Evolutionary conservation across 305 asterid species (phyloP).

Genomic region (Solanum hybrid): DNA sequence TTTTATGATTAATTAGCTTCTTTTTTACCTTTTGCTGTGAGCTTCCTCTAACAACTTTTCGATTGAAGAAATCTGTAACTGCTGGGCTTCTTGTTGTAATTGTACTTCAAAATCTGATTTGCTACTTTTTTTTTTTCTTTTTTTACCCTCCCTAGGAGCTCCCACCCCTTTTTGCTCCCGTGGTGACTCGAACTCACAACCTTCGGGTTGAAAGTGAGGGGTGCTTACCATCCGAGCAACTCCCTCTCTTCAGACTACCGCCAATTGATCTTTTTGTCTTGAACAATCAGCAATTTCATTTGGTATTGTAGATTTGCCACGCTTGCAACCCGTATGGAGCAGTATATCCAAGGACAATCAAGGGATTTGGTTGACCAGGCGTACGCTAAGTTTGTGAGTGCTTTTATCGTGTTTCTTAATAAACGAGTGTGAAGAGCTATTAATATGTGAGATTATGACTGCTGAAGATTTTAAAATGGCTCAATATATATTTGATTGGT

Average conservation of each 20-base stretch:
- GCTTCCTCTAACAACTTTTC: neutral
- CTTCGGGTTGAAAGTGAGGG: too few species aligned
- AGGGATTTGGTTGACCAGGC: conserved; percentile 99
- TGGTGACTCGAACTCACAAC: too few species aligned
- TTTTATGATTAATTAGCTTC: neutral
- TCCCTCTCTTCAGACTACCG: neutral
- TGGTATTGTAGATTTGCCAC: conserved; percentile 62
- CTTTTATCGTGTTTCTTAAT: neutral
- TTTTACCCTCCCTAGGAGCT: too few species aligned
- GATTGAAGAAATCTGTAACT: neutral
- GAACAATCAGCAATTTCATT: neutral
- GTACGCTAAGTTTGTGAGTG: conserved; percentile 78
- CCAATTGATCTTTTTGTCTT: neutral
- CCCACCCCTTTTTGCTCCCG: too few species aligned
- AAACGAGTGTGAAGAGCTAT: neutral
- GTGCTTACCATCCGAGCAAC: too few species aligned
- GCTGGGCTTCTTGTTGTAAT: neutral
- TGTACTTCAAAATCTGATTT: neutral
- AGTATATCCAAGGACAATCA: conserved; percentile 97
- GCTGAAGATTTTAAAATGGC: neutral
- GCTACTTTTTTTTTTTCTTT: neutral
- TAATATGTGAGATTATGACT: neutral
- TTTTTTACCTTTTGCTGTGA: neutral
- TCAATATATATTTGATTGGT: neutral
- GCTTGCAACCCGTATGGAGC: conserved; percentile 99